Percentiles rank a stretch among this genome's conserved stretches.
Conservation (phyloP, 208 protist genomes). For the Histomonas meleagridis region DNA sequence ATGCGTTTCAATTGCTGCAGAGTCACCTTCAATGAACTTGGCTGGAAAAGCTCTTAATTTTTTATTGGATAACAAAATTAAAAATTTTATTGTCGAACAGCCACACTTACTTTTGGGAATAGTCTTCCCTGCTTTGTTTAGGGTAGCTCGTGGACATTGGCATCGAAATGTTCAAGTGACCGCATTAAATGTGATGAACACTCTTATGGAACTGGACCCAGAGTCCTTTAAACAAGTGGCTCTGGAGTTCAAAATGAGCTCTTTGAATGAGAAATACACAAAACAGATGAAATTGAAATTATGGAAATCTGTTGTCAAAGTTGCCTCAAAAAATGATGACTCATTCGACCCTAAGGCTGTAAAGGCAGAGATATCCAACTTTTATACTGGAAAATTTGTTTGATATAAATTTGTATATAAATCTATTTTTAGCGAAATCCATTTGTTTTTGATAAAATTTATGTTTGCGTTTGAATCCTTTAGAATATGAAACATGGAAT, state of each 20-base stretch:
- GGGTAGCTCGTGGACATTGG: not conserved
- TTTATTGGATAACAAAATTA: not conserved
- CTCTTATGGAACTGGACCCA: not conserved
- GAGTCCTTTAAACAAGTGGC: not conserved
- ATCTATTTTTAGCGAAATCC: no score
- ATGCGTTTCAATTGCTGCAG: not conserved
- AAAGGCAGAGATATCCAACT: not conserved
- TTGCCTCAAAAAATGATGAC: not conserved
- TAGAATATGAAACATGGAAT: no score
- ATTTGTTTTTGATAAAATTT: no score
- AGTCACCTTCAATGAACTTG: not conserved
- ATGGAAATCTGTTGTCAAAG: not conserved
- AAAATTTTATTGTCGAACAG: not conserved
- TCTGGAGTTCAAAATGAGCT: not conserved
- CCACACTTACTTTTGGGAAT: not conserved
- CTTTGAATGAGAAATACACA: not conserved
- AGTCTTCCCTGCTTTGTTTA: not conserved
- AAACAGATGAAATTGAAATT: not conserved
- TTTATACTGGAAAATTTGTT: no score
- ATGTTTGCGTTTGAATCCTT: no score
- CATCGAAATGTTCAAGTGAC: not conserved
- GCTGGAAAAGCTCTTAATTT: constrained; percentile 2
- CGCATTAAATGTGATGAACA: constrained; percentile 14
- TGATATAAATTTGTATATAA: no score
- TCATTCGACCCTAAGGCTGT: not conserved